Conservation (phyloP, 129 eudicot species). For the Deinandra increscens region DNA sequence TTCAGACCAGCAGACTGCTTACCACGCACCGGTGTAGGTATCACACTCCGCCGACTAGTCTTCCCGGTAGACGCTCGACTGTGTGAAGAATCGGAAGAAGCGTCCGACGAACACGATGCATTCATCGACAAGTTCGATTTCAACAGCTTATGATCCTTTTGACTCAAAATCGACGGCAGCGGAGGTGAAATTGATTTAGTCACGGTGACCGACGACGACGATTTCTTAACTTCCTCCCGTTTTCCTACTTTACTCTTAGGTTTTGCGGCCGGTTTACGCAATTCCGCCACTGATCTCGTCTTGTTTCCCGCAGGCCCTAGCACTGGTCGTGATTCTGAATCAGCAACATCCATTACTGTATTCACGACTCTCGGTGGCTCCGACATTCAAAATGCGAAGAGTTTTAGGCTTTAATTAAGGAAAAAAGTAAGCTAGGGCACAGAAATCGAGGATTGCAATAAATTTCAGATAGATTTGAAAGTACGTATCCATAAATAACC, state of each 20-base stretch:
- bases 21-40: slow-evolving; percentile 28
- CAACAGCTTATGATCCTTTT: slow-evolving; percentile 34
- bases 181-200: slow-evolving; percentile 23
- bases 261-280: slow-evolving; percentile 57
- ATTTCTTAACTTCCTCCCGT: slow-evolving; percentile 41
- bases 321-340: slow-evolving; percentile 68
- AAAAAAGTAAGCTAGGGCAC: slow-evolving; percentile 36
- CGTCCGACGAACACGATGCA: slow-evolving; percentile 96
- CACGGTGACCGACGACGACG: slow-evolving; percentile 37
- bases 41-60: slow-evolving; percentile 49
- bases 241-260: slow-evolving; percentile 41
- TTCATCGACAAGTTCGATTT: slow-evolving; percentile 53
- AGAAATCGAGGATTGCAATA: neutral
- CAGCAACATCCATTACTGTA: slow-evolving; percentile 45
- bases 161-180: slow-evolving; percentile 44
- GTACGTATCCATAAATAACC: slow-evolving; percentile 3
- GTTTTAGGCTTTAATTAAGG: neutral
- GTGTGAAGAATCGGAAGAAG: slow-evolving; percentile 80
- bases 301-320: slow-evolving; percentile 92
- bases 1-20: slow-evolving; percentile 38
- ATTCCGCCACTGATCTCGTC: slow-evolving; percentile 49
- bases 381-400: slow-evolving; percentile 39
- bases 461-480: slow-evolving; percentile 20
- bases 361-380: slow-evolving; percentile 49
- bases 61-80: slow-evolving; percentile 75